Evolutionary conservation across 2,329 filamentous ascomycete genomes (phyloP).

Genomic region (Botrytis paeoniae): DNA sequence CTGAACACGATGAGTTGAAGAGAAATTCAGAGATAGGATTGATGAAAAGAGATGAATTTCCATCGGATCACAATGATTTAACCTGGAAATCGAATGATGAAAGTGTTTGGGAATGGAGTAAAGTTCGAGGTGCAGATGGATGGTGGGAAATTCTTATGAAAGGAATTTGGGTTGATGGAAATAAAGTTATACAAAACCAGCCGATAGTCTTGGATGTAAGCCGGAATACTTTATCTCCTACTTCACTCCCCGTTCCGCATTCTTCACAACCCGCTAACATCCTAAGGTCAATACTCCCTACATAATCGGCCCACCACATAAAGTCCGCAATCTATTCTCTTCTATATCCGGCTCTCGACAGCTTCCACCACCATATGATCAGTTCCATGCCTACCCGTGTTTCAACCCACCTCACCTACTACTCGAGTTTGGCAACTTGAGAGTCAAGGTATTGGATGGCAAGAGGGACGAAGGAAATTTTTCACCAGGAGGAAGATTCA

Average conservation of each 20-base stretch:
- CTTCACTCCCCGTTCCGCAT: background rate
- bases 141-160: conserved; percentile 30
- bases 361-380: conserved; percentile 26
- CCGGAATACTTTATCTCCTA: background rate
- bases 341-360: conserved; percentile 26
- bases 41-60: conserved; percentile 18
- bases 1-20: conserved; percentile 11
- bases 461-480: conserved; percentile 22
- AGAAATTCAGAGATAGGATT: conserved; percentile 2
- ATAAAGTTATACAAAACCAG: conserved; percentile 26
- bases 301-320: conserved; percentile 27
- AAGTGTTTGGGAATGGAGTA: conserved; percentile 28
- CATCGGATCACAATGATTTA: background rate
- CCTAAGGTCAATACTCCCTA: conserved; percentile 30
- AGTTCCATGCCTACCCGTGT: conserved; percentile 30
- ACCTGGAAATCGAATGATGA: background rate
- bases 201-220: conserved; percentile 28
- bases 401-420: conserved; percentile 28
- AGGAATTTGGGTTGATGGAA: conserved; percentile 27
- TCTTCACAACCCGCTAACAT: background rate
- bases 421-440: conserved; percentile 27
- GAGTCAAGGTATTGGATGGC: conserved; percentile 25
- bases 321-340: conserved; percentile 27
- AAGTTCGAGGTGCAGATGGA: conserved; percentile 30
- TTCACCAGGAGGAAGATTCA: conserved; percentile 27